Evolutionary conservation across 2,329 filamentous ascomycete genomes (phyloP), one percentile per base, ranked within the genome.

Genomic region (Xylariales sp.): DNA sequence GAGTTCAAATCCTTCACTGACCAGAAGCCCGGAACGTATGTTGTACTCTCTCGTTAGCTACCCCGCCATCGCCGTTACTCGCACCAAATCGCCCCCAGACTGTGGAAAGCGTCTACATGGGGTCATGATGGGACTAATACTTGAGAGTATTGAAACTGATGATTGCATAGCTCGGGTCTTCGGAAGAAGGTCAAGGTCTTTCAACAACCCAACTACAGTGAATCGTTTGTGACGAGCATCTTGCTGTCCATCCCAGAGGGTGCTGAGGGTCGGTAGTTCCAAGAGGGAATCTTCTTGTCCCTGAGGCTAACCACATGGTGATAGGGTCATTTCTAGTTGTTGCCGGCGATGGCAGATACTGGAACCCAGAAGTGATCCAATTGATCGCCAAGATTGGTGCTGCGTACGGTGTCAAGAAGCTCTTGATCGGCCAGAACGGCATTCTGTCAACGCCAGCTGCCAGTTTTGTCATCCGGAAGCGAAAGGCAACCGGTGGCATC

Each of bases 161-260:
- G 10, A 34, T 33, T 45, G 40, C 47, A 44, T 59, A 97, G 91
- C 55, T 98, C 93, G 53, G 93, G 93, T 67, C 88, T 98, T 66
- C 89, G 93, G 51, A 98, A 98, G 73, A 97, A 95, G 81, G 93
- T 97, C 71, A 89, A 88, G 60, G 87, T 95, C 63, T 98, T 98
- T 76, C 88, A 98, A 68, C 76, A 96, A 69, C 76, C 83, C 46
- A 80, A 98, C 71, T 98, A 98, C 78, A 90, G 88, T 68, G 93
- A 98, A 71, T 82, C 91, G 39, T 98, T 98, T 65, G 80, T 98
- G 54, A 78, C 91, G 51, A 91, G 88, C 66, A 95, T 96, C 63
- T 80, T 98, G 53, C 81, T 95, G 48, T 95, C 93, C 39, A 98
- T 98, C 57, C 93, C 93, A 22, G 93, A 98, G 68, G 93, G 93